Conservation (phyloP, 345 rosid species). For the Excoecaria agallocha region DNA sequence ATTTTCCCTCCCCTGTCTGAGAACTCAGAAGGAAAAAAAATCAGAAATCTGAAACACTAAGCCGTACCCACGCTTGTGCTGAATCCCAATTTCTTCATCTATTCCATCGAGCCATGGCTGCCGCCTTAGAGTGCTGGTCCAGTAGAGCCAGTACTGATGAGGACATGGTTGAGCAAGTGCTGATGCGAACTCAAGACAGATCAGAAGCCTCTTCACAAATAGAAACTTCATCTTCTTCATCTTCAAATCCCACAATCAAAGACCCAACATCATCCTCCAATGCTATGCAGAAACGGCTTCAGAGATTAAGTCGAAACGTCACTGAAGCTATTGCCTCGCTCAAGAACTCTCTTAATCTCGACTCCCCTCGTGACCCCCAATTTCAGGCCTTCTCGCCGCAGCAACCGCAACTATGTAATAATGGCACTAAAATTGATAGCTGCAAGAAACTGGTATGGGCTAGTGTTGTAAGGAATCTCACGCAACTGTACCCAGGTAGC, state of each 20-base stretch:
- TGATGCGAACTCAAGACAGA: constrained; percentile 79
- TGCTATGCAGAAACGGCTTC: constrained; percentile 72
- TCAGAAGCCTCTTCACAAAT: constrained; percentile 20
- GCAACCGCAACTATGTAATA: neutral
- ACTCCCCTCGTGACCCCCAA: constrained; percentile 46
- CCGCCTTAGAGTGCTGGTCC: constrained; percentile 98
- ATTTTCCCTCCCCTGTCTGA: too few species aligned
- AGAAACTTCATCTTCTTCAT: neutral
- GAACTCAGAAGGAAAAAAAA: too few species aligned
- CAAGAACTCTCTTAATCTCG: constrained; percentile 80
- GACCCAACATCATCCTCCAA: constrained; percentile 31
- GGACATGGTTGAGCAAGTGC: constrained; percentile 90
- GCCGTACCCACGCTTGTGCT: too few species aligned
- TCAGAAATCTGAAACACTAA: too few species aligned
- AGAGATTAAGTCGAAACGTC: constrained; percentile 77
- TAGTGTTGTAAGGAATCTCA: constrained; percentile 77
- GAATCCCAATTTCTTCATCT: neutral
- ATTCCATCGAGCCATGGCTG: constrained; percentile 52
- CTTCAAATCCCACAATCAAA: constrained; percentile 6
- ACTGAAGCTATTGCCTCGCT: constrained; percentile 86
- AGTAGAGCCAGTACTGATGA: constrained; percentile 81
- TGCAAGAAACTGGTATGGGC: constrained; percentile 85
- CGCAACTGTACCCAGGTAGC: constrained; percentile 89
- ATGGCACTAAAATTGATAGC: constrained; percentile 38
- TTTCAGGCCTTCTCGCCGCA: neutral